A percentile compares a stretch with the other conserved stretches of the same genome.
Evolutionary conservation across 163 green algal genomes (phyloP).

Genomic region (Chloromonas sp.): DNA sequence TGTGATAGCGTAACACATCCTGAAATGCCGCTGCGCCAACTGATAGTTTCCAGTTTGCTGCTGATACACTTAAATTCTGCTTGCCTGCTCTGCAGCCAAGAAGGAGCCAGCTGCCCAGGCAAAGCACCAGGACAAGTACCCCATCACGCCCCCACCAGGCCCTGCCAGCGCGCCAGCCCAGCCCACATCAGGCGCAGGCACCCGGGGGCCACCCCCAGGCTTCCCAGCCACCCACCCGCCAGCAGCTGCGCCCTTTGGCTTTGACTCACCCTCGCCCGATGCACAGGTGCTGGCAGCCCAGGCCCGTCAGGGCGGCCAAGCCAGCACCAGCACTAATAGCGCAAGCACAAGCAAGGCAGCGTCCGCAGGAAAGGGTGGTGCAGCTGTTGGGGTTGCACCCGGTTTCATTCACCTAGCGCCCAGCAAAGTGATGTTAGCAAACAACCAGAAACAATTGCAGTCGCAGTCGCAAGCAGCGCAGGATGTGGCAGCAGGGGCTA

Average conservation of each 20-base stretch:
- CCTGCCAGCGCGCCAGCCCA: neutral
- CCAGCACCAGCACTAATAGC: neutral
- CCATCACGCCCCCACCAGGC: slow-evolving; percentile 18
- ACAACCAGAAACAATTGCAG: slow-evolving; percentile 1
- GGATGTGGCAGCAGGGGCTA: slow-evolving; percentile 1
- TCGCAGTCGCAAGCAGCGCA: slow-evolving; percentile 24
- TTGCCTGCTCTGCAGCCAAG: slow-evolving; percentile 21
- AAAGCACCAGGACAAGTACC: slow-evolving; percentile 22
- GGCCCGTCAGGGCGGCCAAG: neutral
- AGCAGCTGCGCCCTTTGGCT: slow-evolving; percentile 40
- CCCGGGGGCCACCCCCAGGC: neutral
- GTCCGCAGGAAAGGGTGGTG: neutral
- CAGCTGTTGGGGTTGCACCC: neutral
- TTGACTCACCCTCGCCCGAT: slow-evolving; percentile 66
- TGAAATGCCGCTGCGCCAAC: too few relatives aligned
- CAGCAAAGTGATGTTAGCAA: slow-evolving; percentile 15
- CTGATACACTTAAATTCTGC: too few relatives aligned
- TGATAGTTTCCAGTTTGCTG: too few relatives aligned
- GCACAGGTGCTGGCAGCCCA: slow-evolving; percentile 10
- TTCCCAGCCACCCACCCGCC: neutral
- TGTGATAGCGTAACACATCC: too few relatives aligned
- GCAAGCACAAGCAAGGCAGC: too few relatives aligned
- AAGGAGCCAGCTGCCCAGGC: slow-evolving; percentile 16
- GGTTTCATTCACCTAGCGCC: slow-evolving; percentile 10
- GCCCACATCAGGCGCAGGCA: neutral